Percentiles rank a stretch among this genome's conserved stretches.
Conservation (phyloP, 2,329 filamentous ascomycete species). For the Phyllosticta citrichinensis region DNA sequence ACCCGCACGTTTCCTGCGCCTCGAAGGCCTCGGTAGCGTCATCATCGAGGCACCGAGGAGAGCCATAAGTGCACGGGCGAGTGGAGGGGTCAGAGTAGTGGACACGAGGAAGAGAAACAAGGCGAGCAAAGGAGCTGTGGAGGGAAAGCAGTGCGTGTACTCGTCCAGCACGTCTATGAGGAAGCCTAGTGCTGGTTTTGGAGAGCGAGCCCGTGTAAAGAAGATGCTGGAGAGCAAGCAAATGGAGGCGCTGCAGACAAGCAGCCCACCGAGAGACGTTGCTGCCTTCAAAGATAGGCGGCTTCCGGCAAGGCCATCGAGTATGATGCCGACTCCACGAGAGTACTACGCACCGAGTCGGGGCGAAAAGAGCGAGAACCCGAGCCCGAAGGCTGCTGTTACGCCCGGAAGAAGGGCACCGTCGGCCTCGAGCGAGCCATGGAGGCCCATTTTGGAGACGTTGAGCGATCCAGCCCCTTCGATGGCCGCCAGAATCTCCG, state of each 20-base stretch:
- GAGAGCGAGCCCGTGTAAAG: not conserved
- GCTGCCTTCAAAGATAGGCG: slow-evolving; percentile 4
- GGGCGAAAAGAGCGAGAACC: not conserved
- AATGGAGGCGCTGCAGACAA: slow-evolving; percentile 3
- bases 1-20: not conserved
- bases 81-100: slow-evolving; percentile 3
- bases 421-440: slow-evolving; percentile 1
- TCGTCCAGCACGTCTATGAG: not conserved
- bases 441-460: not conserved
- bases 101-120: not conserved
- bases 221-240: slow-evolving; percentile 4
- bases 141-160: not conserved
- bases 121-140: not conserved
- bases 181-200: not conserved
- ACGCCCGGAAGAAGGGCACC: not conserved
- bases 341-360: slow-evolving; percentile 18
- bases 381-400: not conserved
- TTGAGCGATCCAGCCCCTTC: slow-evolving; percentile 2
- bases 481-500: slow-evolving; percentile 11
- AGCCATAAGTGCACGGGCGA: slow-evolving; percentile 1
- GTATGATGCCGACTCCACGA: slow-evolving; percentile 21
- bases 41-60: slow-evolving; percentile 4
- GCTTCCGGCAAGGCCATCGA: slow-evolving; percentile 18
- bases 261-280: not conserved
- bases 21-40: slow-evolving; percentile 2